Base-by-base conservation (phyloP, 257 asterid genomes). In the Salvia miltiorrhiza region DNA sequence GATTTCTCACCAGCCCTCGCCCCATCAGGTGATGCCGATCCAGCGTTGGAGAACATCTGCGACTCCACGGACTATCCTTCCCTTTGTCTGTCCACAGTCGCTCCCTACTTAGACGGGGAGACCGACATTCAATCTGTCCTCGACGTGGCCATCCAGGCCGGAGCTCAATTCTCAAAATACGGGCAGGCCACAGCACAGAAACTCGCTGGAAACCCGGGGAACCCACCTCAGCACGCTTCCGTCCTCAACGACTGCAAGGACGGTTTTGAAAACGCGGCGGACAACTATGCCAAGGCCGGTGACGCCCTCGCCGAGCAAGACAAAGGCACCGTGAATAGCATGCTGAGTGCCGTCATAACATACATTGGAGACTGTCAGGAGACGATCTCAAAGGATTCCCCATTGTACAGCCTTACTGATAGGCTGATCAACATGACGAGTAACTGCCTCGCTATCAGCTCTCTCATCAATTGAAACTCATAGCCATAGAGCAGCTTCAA, bases 331-430 rank as follows among this genome's bases (percentile, higher is more conserved):
- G 72, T 88, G 79, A 83, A 76, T 43, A 63, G 69, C 26, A 77
- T 74, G 90, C 87, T 88, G 5, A 86, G 78, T n/a, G 87, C 81
- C 4, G 90, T 83, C 4, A 50, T 86, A 41, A 78, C 90, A 0
- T 67, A 63, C n/a, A 63, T 73, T 4, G 84, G 76, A 12, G 93
- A 82, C 32, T 86, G 96, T 5, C 77, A 74, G 47, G 89, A 84
- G 1, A 79, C 24, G 10, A 52, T 81, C 32, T 9, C 68, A 0
- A 65, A 61, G 52, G 68, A 67, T 16, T 79, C 81, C 2, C 83
- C 80, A 0, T 4, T 86, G 4, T 14, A 73, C 9, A 50, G 11
- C 0, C 24, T 74, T 20, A 70, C 79, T 2, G 73, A 52, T 0
- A 86, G 35, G 78, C 67, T 88, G 76, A 69, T 61, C 1, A 69